Evolutionary conservation across 192 early-diverging fungal species (phyloP), one percentile per base, ranked within the genome.

Genomic region (Cladochytrium replicatum): DNA sequence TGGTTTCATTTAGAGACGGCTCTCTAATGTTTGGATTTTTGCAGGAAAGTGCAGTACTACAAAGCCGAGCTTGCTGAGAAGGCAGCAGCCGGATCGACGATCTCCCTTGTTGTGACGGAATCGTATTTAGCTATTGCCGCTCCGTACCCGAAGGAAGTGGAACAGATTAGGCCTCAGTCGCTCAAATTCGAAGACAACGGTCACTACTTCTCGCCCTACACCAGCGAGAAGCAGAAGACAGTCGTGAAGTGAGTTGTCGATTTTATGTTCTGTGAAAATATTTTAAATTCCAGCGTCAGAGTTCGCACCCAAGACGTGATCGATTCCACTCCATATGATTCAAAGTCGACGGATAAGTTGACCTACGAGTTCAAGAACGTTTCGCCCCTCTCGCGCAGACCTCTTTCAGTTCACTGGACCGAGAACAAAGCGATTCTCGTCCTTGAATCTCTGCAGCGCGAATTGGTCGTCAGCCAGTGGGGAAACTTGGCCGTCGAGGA

Each of bases 381-480:
- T 5, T 28, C 46, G 0, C 50, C 71, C 13, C 57, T 70, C 28
- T 32, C 64, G 7, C 58, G 61, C 11, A 57, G 48, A 4, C 56
- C 58, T 5, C 55, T 82, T 6, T 52, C 63, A 22, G 56, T 91
- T 13, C 85, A 85, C 53, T 95, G 83, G 58, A 74, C 68, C 50
- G 64, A 80, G 30, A 57, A 67, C 39, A 65, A 75, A 17, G 52
- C 81, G 2, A 57, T 84, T 3, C 58, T 84, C 0, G 75, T 80
- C 13, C 66, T 79, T 6, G 76, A 71, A 30, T 58, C 60, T 3
- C 63, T 83, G 22, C 50, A 60, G 6, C 83, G 84, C 46, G 82
- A 89, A 54, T 52, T 95, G 6, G 81, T 86, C 49, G 64, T 97
- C 38, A 87, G 85, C 57, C 89, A 92, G 54, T 87, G 86, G 83